Evolutionary conservation across 2,329 filamentous ascomycete genomes (phyloP).

Genomic region (Fusarium veterinarium): DNA sequence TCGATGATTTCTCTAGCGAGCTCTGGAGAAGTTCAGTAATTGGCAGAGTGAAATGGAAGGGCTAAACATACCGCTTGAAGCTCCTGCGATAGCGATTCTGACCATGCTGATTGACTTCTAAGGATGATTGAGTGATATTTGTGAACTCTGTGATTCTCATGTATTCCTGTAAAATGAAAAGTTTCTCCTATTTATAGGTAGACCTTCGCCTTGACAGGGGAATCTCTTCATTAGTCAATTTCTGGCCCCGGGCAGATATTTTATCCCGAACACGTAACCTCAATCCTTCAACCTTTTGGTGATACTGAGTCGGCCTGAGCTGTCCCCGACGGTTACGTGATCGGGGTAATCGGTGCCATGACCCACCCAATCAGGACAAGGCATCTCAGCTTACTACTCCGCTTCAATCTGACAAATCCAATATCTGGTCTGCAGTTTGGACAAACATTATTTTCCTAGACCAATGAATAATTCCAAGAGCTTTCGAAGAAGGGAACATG

Average conservation of each 20-base stretch:
- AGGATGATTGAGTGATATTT: fast-evolving
- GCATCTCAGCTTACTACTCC: neutral
- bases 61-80: neutral
- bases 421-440: no score
- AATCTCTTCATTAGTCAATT: fast-evolving
- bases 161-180: fast-evolving
- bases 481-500: neutral
- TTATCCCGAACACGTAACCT: neutral
- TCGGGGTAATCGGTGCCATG: neutral
- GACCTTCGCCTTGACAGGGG: fast-evolving
- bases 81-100: conserved; percentile 6
- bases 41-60: fast-evolving
- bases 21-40: neutral
- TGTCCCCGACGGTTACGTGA: conserved; percentile 14
- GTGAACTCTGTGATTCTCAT: no score
- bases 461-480: no score
- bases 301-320: neutral
- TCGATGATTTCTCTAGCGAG: conserved; percentile 12
- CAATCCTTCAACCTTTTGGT: fast-evolving
- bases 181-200: neutral
- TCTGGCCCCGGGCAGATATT: fast-evolving
- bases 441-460: no score
- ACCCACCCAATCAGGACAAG: neutral
- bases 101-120: neutral
- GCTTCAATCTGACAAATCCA: neutral